Evolutionary conservation across 2,329 filamentous ascomycete genomes (phyloP).

Genomic region (Paracorniculantispora psalliotae): DNA sequence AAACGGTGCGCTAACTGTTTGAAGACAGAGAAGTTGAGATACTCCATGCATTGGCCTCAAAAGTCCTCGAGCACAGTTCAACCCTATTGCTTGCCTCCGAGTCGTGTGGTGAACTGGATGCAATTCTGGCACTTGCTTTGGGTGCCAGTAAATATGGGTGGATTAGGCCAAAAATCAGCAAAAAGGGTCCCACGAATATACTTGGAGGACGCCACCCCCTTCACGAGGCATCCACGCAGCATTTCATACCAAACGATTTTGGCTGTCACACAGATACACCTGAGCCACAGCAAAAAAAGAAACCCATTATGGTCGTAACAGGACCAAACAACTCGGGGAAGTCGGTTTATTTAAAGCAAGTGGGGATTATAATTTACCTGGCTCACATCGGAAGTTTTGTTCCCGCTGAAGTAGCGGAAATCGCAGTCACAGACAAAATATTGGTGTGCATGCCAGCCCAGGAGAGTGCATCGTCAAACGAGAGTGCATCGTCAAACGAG

Average conservation of each 20-base stretch:
- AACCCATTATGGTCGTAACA: conserved; percentile 61
- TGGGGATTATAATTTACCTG: conserved; percentile 84
- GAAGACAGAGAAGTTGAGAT: conserved; percentile 85
- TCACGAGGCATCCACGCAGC: conserved; percentile 75
- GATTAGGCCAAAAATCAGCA: conserved; percentile 62
- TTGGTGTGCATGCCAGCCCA: conserved; percentile 77
- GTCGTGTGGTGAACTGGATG: conserved; percentile 81
- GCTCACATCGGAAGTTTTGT: conserved; percentile 92
- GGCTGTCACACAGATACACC: conserved; percentile 39
- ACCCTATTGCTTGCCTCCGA: conserved; percentile 67
- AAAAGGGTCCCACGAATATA: conserved; percentile 67
- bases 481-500: conserved; percentile 58
- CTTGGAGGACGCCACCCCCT: conserved; percentile 77
- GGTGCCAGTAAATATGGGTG: conserved; percentile 73
- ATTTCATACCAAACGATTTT: conserved; percentile 80
- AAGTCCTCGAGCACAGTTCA: conserved; percentile 63
- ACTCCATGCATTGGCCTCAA: conserved; percentile 68
- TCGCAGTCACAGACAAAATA: conserved; percentile 91
- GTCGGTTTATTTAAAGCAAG: conserved; percentile 91
- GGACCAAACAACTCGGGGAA: conserved; percentile 97
- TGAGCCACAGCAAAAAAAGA: conserved; percentile 47
- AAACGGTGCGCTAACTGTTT: conserved; percentile 18
- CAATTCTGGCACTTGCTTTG: conserved; percentile 71
- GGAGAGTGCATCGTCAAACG: conserved; percentile 53
- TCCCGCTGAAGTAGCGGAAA: conserved; percentile 67